Evolutionary conservation across 768 basidiomycete species (phyloP).

Genomic region (Agrocybe praecox): DNA sequence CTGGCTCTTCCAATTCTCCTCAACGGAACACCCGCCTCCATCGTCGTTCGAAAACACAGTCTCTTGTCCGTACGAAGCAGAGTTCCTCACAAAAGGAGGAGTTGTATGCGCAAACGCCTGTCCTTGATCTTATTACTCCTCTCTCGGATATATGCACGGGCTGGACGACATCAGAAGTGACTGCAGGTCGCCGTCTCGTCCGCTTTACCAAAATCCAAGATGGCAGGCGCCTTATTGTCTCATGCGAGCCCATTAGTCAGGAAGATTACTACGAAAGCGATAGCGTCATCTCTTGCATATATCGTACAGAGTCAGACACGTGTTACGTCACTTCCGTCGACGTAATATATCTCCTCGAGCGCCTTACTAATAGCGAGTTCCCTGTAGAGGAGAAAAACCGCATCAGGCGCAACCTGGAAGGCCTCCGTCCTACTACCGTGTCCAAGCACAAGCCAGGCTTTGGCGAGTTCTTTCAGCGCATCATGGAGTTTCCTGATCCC

Average conservation of each 20-base stretch:
- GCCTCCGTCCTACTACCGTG: constrained; percentile 87
- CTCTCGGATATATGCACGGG: constrained; percentile 54
- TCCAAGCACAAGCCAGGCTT: constrained; percentile 82
- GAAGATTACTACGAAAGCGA: constrained; percentile 73
- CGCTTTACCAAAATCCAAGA: constrained; percentile 82
- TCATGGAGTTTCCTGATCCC: constrained; percentile 95
- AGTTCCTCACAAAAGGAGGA: constrained; percentile 41
- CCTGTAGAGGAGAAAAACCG: constrained; percentile 97
- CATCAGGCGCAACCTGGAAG: constrained; percentile 92
- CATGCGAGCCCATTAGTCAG: constrained; percentile 75
- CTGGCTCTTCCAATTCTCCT: constrained; percentile 27
- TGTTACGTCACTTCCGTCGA: constrained; percentile 96
- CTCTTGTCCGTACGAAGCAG: constrained; percentile 45
- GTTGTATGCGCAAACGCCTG: constrained; percentile 50
- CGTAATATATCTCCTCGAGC: constrained; percentile 90
- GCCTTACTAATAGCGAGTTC: constrained; percentile 73
- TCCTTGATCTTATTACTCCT: constrained; percentile 63
- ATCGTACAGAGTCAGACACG: constrained; percentile 71
- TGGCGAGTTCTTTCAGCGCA: constrained; percentile 89
- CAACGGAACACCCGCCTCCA: constrained; percentile 37
- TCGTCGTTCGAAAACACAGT: constrained; percentile 44
- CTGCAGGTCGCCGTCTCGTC: constrained; percentile 78
- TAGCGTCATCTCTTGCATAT: constrained; percentile 94
- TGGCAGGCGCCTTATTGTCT: constrained; percentile 74
- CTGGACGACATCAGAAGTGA: constrained; percentile 69